These are phyloP conservation scores for Salmacisia buchloeana DNA, from an alignment of 1,284 basidiomycete species.

Conservation along the genomic window DNA sequence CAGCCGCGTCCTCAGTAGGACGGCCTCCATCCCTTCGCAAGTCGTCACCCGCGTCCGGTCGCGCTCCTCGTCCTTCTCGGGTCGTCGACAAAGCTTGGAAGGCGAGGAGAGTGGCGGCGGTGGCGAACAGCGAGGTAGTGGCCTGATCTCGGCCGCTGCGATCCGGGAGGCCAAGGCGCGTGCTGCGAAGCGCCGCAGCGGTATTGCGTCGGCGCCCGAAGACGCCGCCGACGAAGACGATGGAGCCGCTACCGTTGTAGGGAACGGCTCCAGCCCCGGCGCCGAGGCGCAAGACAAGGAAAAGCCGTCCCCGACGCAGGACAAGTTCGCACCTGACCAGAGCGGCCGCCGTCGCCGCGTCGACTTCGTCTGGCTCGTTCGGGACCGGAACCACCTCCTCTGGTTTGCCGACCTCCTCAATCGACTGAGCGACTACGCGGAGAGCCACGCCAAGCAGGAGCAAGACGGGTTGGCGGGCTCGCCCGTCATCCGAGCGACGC, in stretches of 20 bases:
- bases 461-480: no score
- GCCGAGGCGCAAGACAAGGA: not conserved
- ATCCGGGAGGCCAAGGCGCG: not conserved
- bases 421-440: not conserved
- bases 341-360: no score
- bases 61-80: not conserved
- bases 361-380: conserved; percentile 15
- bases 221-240: no score
- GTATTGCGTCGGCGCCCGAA: no score
- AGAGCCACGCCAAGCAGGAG: not conserved
- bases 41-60: not conserved
- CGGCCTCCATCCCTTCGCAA: not conserved
- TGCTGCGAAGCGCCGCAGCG: no score
- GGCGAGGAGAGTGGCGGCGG: not conserved
- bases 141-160: not conserved
- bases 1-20: not conserved
- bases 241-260: not conserved
- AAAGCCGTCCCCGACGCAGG: not conserved
- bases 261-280: not conserved
- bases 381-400: conserved; percentile 10
- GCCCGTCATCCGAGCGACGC: no score
- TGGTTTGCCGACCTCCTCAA: conserved; percentile 17
- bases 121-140: not conserved
- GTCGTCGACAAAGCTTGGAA: no score
- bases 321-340: no score